Percentiles rank a stretch among this genome's conserved stretches.
phyloP scores from a whole-genome alignment of 257 asterid genomes.

The Gentiana straminea region DNA sequence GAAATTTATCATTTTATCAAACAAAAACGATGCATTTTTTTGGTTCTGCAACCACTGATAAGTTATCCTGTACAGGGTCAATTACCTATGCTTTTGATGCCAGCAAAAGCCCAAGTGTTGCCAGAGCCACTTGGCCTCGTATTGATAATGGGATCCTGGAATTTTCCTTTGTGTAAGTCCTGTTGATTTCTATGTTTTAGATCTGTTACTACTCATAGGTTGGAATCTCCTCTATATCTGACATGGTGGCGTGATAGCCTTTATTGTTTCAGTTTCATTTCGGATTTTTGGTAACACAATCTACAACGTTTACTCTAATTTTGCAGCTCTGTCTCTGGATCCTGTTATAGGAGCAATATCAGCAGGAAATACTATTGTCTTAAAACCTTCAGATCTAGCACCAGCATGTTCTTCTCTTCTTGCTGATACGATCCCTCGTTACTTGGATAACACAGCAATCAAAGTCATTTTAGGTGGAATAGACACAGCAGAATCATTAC shows the following conservation, averaged over 20 bases:
- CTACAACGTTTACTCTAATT: conserved; percentile 1
- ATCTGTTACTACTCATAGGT: no score
- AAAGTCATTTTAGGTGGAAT: conserved; percentile 68
- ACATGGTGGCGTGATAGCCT: no score
- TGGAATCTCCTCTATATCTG: no score
- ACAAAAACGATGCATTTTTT: background rate
- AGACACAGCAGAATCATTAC: conserved; percentile 41
- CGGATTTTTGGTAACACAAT: no score
- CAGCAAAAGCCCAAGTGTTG: conserved; percentile 54
- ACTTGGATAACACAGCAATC: conserved; percentile 67
- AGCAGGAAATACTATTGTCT: conserved; percentile 63
- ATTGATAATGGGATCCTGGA: conserved; percentile 78
- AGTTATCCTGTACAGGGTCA: conserved; percentile 32
- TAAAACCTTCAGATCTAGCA: conserved; percentile 81
- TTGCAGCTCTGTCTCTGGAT: conserved; percentile 65
- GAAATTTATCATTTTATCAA: no score
- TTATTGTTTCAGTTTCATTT: background rate
- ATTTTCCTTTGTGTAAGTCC: conserved; percentile 79
- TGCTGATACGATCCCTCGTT: conserved; percentile 39
- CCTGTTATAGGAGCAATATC: conserved; percentile 85
- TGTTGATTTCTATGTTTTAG: background rate
- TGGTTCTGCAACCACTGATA: conserved; percentile 9
- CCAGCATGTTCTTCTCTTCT: conserved; percentile 72
- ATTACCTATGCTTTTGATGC: conserved; percentile 57
- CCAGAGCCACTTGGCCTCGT: conserved; percentile 90